phyloP scores from a whole-genome alignment of 2,329 filamentous ascomycete species.

The Elsinoe arachidis region DNA sequence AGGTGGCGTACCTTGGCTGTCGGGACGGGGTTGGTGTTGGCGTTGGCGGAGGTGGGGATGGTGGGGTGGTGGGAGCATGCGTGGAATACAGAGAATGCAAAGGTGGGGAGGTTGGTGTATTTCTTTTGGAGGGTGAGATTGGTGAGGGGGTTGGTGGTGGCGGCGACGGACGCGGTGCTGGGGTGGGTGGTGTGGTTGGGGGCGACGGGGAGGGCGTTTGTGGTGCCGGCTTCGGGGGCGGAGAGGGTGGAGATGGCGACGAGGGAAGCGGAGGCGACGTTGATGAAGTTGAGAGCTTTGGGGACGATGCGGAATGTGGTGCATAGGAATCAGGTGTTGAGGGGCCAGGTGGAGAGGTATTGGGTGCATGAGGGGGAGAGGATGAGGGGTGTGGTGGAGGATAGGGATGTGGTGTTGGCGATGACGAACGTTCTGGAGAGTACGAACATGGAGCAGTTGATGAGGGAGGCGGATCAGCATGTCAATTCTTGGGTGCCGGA shows the following conservation, averaged over 20 bases:
- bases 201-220: slow-evolving; percentile 71
- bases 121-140: slow-evolving; percentile 63
- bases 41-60: slow-evolving; percentile 57
- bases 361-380: slow-evolving; percentile 70
- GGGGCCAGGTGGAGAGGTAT: slow-evolving; percentile 59
- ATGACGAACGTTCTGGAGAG: slow-evolving; percentile 59
- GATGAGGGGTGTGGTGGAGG: slow-evolving; percentile 69
- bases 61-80: slow-evolving; percentile 58
- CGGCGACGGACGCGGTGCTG: slow-evolving; percentile 53
- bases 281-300: slow-evolving; percentile 61
- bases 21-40: slow-evolving; percentile 50
- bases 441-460: slow-evolving; percentile 54
- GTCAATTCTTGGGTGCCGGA: slow-evolving; percentile 22
- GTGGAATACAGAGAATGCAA: slow-evolving; percentile 53
- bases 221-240: slow-evolving; percentile 50
- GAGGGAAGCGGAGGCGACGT: slow-evolving; percentile 48
- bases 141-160: slow-evolving; percentile 56
- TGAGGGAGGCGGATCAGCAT: slow-evolving; percentile 56
- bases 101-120: slow-evolving; percentile 53
- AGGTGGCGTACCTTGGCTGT: slow-evolving; percentile 66
- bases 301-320: slow-evolving; percentile 74
- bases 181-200: slow-evolving; percentile 64
- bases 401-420: slow-evolving; percentile 63
- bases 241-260: slow-evolving; percentile 57
- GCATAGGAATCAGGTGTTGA: slow-evolving; percentile 62